Percentiles rank a stretch among this genome's conserved stretches.
Evolutionary conservation across 2,329 filamentous ascomycete species (phyloP).

Genomic region (Canariomyces notabilis): DNA sequence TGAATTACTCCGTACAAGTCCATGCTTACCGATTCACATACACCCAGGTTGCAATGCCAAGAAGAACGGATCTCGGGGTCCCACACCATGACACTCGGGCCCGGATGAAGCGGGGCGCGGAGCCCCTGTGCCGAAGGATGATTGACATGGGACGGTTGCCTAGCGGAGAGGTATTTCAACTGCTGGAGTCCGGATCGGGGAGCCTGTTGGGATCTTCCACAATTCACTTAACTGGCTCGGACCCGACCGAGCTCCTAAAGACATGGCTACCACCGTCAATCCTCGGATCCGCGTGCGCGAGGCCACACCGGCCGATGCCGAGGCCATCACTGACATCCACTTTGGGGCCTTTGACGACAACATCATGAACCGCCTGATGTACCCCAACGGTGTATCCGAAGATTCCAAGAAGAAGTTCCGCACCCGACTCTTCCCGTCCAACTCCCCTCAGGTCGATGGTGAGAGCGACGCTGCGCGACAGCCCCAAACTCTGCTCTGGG

Average conservation of each 20-base stretch:
- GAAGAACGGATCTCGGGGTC: no score
- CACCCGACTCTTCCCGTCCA: conserved; percentile 12
- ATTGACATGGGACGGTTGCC: no score
- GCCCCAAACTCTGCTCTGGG: conserved; percentile 18
- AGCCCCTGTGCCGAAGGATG: no score
- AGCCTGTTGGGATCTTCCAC: no score
- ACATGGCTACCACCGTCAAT: conserved; percentile 2
- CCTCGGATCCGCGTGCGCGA: conserved; percentile 23
- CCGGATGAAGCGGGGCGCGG: no score
- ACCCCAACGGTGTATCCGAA: conserved; percentile 21
- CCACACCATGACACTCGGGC: no score
- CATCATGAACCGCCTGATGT: conserved; percentile 25
- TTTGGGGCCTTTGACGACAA: conserved; percentile 22
- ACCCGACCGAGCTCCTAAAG: neutral
- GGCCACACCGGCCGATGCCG: conserved; percentile 20
- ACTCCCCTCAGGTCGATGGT: neutral
- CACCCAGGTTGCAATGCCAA: no score
- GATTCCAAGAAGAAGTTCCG: conserved; percentile 18
- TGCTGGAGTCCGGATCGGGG: no score
- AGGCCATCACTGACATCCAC: conserved; percentile 19
- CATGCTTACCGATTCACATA: no score
- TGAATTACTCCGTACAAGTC: no score
- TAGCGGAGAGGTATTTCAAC: no score
- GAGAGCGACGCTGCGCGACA: conserved; percentile 1
- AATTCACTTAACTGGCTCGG: no score